These are phyloP conservation scores for Syncephalastrum contaminatum DNA, from an alignment of 371 early-diverging fungal genomes.

Conservation along the genomic window DNA sequence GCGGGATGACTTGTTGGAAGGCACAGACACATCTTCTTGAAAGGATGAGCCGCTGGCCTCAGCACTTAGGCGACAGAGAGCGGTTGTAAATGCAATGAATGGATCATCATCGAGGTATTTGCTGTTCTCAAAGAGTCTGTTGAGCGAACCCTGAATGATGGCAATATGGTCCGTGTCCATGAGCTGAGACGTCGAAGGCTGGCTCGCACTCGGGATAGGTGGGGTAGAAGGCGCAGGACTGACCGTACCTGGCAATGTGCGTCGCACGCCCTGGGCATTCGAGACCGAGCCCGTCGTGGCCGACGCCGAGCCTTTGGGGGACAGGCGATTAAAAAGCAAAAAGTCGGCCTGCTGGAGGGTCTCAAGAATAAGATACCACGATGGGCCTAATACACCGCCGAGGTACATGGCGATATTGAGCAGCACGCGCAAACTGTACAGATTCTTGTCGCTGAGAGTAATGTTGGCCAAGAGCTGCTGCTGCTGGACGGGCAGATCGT, in stretches of 20 bases:
- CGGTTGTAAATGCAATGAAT: constrained; percentile 67
- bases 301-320: constrained; percentile 32
- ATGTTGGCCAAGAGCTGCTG: constrained; percentile 44
- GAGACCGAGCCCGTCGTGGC: constrained; percentile 4
- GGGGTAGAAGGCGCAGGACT: constrained; percentile 7
- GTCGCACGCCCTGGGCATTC: constrained; percentile 17
- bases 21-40: constrained; percentile 26
- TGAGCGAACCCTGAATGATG: constrained; percentile 52
- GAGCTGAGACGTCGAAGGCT: constrained; percentile 19
- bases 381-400: constrained; percentile 70
- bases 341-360: constrained; percentile 86
- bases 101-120: constrained; percentile 60
- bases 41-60: constrained; percentile 56
- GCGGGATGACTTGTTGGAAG: constrained; percentile 30
- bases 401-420: constrained; percentile 75
- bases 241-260: constrained; percentile 25
- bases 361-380: constrained; percentile 89
- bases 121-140: constrained; percentile 75
- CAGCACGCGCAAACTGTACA: constrained; percentile 75
- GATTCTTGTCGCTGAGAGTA: constrained; percentile 72
- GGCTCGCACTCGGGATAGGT: constrained; percentile 10
- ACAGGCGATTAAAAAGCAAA: constrained; percentile 43
- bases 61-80: constrained; percentile 71
- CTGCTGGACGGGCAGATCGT: constrained; percentile 40
- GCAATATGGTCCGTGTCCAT: constrained; percentile 58